Evolutionary conservation across 2,329 filamentous ascomycete species (phyloP), one percentile per base, ranked within the genome.

Genomic region (Atkinsonella hypoxylon): DNA sequence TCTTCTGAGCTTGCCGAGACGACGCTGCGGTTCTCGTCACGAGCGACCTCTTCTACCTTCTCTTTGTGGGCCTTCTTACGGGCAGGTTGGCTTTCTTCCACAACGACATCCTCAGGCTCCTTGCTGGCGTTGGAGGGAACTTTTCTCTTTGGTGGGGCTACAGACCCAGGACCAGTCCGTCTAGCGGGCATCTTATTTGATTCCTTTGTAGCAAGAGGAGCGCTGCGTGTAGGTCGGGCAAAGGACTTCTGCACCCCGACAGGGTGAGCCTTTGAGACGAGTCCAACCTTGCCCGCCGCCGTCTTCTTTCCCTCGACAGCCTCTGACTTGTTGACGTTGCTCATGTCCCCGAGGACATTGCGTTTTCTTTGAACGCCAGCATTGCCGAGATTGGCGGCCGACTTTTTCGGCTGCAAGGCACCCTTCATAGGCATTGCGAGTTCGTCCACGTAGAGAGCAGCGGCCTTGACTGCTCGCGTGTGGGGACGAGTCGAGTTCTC

Each of bases 391-490:
- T 70, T 74, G 46, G 72, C 67, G 30, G 75, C 69, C 15, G 81
- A 70, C 67, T 83, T 88, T 71, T 89, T 90, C 47, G 81, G 75
- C 67, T 86, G 83, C 48, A 88, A 68, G 30, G 81, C 74, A 61
- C 83, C 84, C 64, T 80, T 80, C 49, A 73, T 61, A 32, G 76
- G 70, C 61, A 78, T 74, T 38, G 74, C 66, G 17, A 73, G 67
- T 61, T 85, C 85, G 59, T 84, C 83, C 59, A 75, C 78, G 63
- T 73, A 76, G 79, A 79, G 76, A 45, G 86, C 85, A 52, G 89
- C 88, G 48, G 89, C 83, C 74, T 97, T 96, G 58, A 93, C 90
- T 72, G 93, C 90, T 72, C 93, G 82, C 61, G 93, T 97, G 66
- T 96, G 74, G 20, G 51, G 51, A 72, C 90, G 89, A 71, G 86